Evolutionary conservation across 768 basidiomycete species (phyloP), one percentile per base, ranked within the genome.

Genomic region (Trametes cubensis): DNA sequence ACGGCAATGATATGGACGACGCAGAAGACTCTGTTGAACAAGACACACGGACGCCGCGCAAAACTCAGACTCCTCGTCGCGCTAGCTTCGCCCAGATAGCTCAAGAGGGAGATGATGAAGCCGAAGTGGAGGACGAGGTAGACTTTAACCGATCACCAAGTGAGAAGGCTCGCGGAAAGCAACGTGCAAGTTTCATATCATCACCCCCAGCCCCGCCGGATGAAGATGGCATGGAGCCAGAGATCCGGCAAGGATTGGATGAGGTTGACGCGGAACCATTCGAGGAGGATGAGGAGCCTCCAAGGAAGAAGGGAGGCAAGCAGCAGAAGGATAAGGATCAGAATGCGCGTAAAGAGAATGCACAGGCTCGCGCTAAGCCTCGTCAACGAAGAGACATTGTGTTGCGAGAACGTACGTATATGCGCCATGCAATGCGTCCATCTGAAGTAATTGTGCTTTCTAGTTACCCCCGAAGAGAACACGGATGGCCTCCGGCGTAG

Each of bases 401-500:
- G 15, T 51, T 69, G 2, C 64, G 66, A 1, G 71, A 72, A 67
- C 65, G 71, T 72, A 51, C 23, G 69, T 67, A 15, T 14, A n/a
- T 46, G 3, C 41, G 20, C 39, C 44, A 30, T 41, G 48, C 18
- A 17, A 23, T 50, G 49, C n/a, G 28, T 47, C 7, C 45, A n/a
- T 45, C 20, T 51, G 23, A 18, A 4, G 6, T 30, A 47, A 23
- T 49, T 30, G 8, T 46, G 15, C 6, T 41, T 39, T 48, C 6
- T 51, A 72, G 72, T 71, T 44, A 62, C 71, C 3, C 72, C 65
- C 11, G 63, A 72, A 14, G 72, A 73, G 17, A 67, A 77, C 23
- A 67, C 69, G 34, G 64, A 71, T 30, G 88, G 87, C 23, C 77
- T 90, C 2, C 87, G 94, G 18, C 86, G 89, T 52, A 88, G 92